phyloP scores from a whole-genome alignment of 139 green algal species.

The Medakamo hakoo region DNA sequence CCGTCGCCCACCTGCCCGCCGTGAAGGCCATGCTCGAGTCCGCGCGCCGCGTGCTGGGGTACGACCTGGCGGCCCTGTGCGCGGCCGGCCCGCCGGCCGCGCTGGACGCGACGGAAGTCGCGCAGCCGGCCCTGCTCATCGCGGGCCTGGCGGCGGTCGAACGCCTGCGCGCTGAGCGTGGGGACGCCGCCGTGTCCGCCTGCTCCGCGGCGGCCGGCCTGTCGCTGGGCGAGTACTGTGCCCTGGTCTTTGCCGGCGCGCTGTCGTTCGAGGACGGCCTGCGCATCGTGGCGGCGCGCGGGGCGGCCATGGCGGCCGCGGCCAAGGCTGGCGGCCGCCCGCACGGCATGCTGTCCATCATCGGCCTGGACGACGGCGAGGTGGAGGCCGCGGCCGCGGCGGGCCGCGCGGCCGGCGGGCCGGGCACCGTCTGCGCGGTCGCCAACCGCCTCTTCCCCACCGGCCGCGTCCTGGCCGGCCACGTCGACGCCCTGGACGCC shows the following conservation, averaged over 20 bases:
- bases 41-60: conserved; percentile 63
- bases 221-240: conserved; percentile 78
- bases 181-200: conserved; percentile 23
- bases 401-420: conserved; percentile 4
- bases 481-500: conserved; percentile 45
- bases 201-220: conserved; percentile 50
- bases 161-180: conserved; percentile 20
- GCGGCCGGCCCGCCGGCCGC: conserved; percentile 54
- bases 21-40: conserved; percentile 66
- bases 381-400: conserved; percentile 31
- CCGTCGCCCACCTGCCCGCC: conserved; percentile 32
- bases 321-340: conserved; percentile 37
- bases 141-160: conserved; percentile 72
- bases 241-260: conserved; percentile 69
- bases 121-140: conserved; percentile 75
- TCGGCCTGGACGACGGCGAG: conserved; percentile 59
- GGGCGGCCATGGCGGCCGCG: conserved; percentile 61
- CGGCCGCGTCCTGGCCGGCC: conserved; percentile 64
- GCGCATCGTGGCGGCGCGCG: conserved; percentile 70
- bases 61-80: conserved; percentile 65
- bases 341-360: conserved; percentile 80
- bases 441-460: conserved; percentile 87
- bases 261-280: conserved; percentile 80
- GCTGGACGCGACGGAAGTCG: conserved; percentile 63
- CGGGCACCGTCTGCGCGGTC: conserved; percentile 49